Conservation (phyloP, 2,329 filamentous ascomycete genomes). For the Diaporthe sp. region DNA sequence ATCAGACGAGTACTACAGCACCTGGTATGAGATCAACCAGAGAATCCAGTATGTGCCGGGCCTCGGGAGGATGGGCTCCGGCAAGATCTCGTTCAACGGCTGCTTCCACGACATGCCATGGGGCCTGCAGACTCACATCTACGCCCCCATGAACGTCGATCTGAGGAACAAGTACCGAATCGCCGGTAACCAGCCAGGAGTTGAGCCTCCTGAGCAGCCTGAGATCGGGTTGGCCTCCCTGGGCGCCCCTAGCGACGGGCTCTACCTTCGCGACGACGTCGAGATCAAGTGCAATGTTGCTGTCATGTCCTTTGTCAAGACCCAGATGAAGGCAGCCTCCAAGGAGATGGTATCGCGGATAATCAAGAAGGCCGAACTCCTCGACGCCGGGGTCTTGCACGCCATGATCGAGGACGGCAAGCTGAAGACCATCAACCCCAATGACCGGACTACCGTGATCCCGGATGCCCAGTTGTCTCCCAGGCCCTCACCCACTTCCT, state of each 20-base stretch:
- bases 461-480: slow-evolving; percentile 14
- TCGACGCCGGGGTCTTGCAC: slow-evolving; percentile 75
- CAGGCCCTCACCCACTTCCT: slow-evolving; percentile 7
- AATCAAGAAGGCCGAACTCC: slow-evolving; percentile 78
- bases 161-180: slow-evolving; percentile 78
- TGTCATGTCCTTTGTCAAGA: slow-evolving; percentile 75
- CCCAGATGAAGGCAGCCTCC: slow-evolving; percentile 75
- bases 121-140: slow-evolving; percentile 80
- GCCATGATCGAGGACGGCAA: slow-evolving; percentile 77
- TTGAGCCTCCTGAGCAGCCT: slow-evolving; percentile 71
- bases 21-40: slow-evolving; percentile 81
- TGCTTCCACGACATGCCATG: slow-evolving; percentile 81
- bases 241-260: slow-evolving; percentile 72
- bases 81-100: slow-evolving; percentile 77
- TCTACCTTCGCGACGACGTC: slow-evolving; percentile 79
- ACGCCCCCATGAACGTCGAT: slow-evolving; percentile 76
- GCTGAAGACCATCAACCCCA: slow-evolving; percentile 70
- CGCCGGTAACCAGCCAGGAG: slow-evolving; percentile 75
- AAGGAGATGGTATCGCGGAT: slow-evolving; percentile 77
- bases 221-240: slow-evolving; percentile 73
- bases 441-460: slow-evolving; percentile 58
- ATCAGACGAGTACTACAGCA: slow-evolving; percentile 79
- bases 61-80: slow-evolving; percentile 73
- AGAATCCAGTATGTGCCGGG: slow-evolving; percentile 78
- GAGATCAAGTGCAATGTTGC: slow-evolving; percentile 79